These are phyloP conservation scores for Rhodotorula sp. DNA, from an alignment of 1,284 basidiomycete species.

Conservation along the genomic window DNA sequence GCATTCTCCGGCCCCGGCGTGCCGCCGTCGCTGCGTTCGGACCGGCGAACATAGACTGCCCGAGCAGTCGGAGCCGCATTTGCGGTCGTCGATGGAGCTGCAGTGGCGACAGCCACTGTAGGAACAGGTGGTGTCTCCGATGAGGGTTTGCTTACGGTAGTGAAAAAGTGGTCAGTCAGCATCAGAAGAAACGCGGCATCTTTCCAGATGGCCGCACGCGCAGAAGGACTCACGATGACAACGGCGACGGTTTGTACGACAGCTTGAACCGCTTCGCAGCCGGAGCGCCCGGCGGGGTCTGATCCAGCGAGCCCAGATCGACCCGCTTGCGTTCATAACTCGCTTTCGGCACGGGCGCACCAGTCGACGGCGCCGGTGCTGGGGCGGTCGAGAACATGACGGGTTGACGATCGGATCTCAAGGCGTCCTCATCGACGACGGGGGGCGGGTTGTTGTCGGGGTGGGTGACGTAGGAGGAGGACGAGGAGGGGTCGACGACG, in stretches of 20 bases:
- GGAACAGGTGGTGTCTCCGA: neutral
- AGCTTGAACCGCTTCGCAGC: neutral
- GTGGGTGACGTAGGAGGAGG: neutral
- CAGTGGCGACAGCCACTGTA: neutral
- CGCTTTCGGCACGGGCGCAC: neutral
- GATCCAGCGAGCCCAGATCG: neutral
- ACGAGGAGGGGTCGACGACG: neutral
- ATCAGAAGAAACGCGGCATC: too few species aligned
- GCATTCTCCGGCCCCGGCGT: neutral
- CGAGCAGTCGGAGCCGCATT: conserved; percentile 2
- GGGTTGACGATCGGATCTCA: conserved; percentile 1
- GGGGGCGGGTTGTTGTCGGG: neutral
- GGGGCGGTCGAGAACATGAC: neutral
- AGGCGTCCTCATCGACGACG: neutral
- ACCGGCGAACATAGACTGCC: conserved; percentile 32
- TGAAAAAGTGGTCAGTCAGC: too few species aligned
- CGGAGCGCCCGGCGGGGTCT: neutral
- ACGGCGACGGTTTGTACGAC: conserved; percentile 4
- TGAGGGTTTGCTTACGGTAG: too few species aligned
- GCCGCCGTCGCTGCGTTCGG: neutral
- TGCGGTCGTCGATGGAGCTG: neutral
- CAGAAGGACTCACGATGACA: neutral
- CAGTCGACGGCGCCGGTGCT: neutral
- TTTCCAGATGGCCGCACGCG: too few species aligned
- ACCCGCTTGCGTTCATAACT: conserved; percentile 4